Evolutionary conservation across 83 land plant genomes (phyloP).

Genomic region (Picea engelmannii): DNA sequence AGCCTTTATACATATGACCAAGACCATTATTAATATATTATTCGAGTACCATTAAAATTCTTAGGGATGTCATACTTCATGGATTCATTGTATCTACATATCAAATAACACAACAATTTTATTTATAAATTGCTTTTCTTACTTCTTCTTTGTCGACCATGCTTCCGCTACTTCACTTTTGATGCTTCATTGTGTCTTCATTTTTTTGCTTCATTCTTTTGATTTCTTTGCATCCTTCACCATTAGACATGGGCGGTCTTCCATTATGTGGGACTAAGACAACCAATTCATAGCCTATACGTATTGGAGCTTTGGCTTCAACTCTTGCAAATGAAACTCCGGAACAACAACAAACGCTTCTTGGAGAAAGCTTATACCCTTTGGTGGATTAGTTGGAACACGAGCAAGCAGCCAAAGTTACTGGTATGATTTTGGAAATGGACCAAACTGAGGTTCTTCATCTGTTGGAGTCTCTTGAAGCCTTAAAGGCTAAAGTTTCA

Average conservation of each 20-base stretch:
- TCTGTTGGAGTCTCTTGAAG: slow-evolving; percentile 77
- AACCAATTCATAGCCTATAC: slow-evolving; percentile 57
- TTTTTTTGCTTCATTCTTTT: too few species aligned
- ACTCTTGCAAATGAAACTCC: slow-evolving; percentile 87
- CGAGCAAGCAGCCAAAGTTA: slow-evolving; percentile 78
- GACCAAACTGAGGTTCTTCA: slow-evolving; percentile 76
- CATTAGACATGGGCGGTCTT: slow-evolving; percentile 59
- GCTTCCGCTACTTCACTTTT: too few species aligned
- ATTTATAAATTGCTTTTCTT: too few species aligned
- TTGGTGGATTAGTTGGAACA: slow-evolving; percentile 74
- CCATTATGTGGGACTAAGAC: slow-evolving; percentile 45
- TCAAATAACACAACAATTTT: too few species aligned
- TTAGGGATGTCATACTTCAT: too few species aligned
- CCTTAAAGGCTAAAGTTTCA: slow-evolving; percentile 76
- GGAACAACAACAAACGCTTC: slow-evolving; percentile 77
- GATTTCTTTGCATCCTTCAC: too few species aligned
- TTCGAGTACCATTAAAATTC: too few species aligned
- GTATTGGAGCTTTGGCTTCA: slow-evolving; percentile 68
- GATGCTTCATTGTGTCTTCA: too few species aligned
- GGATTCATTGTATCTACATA: too few species aligned
- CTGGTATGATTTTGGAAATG: slow-evolving; percentile 36
- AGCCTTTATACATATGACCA: too few species aligned
- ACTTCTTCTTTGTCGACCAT: too few species aligned
- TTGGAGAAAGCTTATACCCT: slow-evolving; percentile 79
- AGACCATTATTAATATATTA: too few species aligned